Evolutionary conservation across 768 basidiomycete genomes (phyloP).

Genomic region (Bullera alba): DNA sequence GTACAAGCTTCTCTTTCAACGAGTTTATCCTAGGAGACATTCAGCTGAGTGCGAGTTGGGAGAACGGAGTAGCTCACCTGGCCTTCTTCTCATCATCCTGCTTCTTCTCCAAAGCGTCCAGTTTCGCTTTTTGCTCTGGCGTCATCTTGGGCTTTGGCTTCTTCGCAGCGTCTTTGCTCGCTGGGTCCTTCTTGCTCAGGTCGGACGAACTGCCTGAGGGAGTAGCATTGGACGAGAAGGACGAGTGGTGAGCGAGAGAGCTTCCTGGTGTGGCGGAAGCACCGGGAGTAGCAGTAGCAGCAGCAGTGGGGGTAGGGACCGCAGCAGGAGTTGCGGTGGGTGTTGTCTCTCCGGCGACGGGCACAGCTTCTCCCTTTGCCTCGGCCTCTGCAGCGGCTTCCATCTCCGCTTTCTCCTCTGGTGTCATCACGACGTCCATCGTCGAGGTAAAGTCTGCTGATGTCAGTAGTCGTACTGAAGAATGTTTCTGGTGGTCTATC

Average conservation of each 20-base stretch:
- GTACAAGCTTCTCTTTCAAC: conserved; percentile 71
- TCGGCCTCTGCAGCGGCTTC: conserved; percentile 62
- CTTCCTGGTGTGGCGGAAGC: not conserved
- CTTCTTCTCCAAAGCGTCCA: conserved; percentile 1
- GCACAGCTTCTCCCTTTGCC: conserved; percentile 20
- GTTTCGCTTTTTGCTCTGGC: not conserved
- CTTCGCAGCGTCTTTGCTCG: not conserved
- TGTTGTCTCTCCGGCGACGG: conserved; percentile 19
- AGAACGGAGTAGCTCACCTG: conserved; percentile 20
- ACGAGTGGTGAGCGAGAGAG: conserved; percentile 2
- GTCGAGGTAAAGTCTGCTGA: conserved; percentile 61
- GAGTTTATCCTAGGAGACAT: conserved; percentile 61
- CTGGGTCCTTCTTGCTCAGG: not conserved
- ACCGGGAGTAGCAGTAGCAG: conserved; percentile 22
- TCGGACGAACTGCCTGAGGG: not conserved
- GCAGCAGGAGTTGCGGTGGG: conserved; percentile 33
- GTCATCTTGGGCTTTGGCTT: not conserved
- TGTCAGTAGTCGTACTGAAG: not conserved
- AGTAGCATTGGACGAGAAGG: not conserved
- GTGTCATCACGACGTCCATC: conserved; percentile 67
- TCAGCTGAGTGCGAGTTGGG: too few relatives aligned
- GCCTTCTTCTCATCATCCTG: conserved; percentile 52
- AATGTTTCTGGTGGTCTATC: not conserved
- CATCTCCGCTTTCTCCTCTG: conserved; percentile 84
- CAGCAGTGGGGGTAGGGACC: conserved; percentile 25